Base-by-base conservation (phyloP, 2,329 filamentous ascomycete species). In the Cladosporium colombiae region DNA sequence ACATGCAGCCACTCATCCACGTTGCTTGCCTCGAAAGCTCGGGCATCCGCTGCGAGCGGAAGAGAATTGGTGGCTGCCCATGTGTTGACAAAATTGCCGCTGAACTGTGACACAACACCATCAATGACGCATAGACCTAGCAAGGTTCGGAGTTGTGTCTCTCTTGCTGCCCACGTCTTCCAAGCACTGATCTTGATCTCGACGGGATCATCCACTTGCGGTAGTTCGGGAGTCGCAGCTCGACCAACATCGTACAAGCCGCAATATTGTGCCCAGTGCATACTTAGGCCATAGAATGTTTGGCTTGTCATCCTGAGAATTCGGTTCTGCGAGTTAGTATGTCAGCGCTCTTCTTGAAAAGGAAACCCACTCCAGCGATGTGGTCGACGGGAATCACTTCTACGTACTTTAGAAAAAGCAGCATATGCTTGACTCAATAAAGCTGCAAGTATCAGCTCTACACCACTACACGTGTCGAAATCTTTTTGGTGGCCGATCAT, bases 21-120 rank as follows among this genome's bases (percentile, higher is more conserved):
- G 33, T 37, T 57, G 11, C 13, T 25, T 11, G 53, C 53, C 31
- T 18, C 53, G 8, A 57, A 57, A 5, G 33, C 33, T 25, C 14
- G n/a, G 14, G 37, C 31, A 21, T 37, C 33, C 25, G 53, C 53
- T 14, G 53, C 53, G 11, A 57, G 29, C 18, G 53, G 53, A 4
- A 57, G 33, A 57, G 53, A 57, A n/a, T 57, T 57, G n/a, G 53
- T 57, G 10, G 53, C 53, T 37, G 53, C 53, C 53, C 53, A 57
- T 5, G 53, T 57, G 11, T 57, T 57, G 33, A 57, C 53, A 21
- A 57, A 57, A 18, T 57, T 57, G n/a, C 53, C 53, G 31, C 53
- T 57, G 27, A 57, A 57, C 6, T 57, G 53, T 35, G 53, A 57
- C 7, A 57, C 53, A n/a, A 57, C 53, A 3, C 53, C 33, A 25